Evolutionary conservation across 805 yeast species (phyloP).

Genomic region (Lachancea nothofagi): DNA sequence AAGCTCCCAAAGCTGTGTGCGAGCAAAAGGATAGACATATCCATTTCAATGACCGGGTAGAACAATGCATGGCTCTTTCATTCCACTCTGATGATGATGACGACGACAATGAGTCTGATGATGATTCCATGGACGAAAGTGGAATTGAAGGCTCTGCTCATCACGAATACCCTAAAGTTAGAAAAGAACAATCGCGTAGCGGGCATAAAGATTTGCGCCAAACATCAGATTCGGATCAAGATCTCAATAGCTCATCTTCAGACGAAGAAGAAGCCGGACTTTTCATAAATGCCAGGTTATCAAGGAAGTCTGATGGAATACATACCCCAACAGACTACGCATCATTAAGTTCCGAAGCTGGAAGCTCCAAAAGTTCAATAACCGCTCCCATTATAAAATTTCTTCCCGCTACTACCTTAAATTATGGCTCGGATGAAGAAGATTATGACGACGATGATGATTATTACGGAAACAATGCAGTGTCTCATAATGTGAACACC

Average conservation of each 20-base stretch:
- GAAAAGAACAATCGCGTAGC: neutral
- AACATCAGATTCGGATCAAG: slow-evolving; percentile 19
- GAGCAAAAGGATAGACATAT: slow-evolving; percentile 49
- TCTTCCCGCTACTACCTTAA: slow-evolving; percentile 81
- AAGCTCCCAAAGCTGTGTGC: slow-evolving; percentile 2
- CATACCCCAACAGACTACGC: slow-evolving; percentile 29
- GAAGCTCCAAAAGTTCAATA: slow-evolving; percentile 9
- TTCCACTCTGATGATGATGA: slow-evolving; percentile 34
- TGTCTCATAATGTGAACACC: slow-evolving; percentile 68
- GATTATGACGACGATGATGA: slow-evolving; percentile 39
- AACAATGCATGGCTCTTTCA: slow-evolving; percentile 80
- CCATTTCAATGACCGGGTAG: slow-evolving; percentile 90
- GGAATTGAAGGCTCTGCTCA: slow-evolving; percentile 1
- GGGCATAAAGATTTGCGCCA: slow-evolving; percentile 1
- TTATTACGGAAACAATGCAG: slow-evolving; percentile 43
- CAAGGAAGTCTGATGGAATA: slow-evolving; percentile 25
- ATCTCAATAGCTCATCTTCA: slow-evolving; percentile 10
- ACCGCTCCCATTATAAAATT: slow-evolving; percentile 64
- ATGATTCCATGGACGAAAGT: slow-evolving; percentile 5
- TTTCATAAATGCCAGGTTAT: slow-evolving; percentile 30
- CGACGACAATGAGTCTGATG: slow-evolving; percentile 11
- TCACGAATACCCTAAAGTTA: slow-evolving; percentile 1
- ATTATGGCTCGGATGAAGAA: slow-evolving; percentile 66
- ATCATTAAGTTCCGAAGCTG: slow-evolving; percentile 20
- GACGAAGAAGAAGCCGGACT: slow-evolving; percentile 32